Evolutionary conservation across 2,329 filamentous ascomycete species (phyloP).

Genomic region (Pleurostoma richardsiae): DNA sequence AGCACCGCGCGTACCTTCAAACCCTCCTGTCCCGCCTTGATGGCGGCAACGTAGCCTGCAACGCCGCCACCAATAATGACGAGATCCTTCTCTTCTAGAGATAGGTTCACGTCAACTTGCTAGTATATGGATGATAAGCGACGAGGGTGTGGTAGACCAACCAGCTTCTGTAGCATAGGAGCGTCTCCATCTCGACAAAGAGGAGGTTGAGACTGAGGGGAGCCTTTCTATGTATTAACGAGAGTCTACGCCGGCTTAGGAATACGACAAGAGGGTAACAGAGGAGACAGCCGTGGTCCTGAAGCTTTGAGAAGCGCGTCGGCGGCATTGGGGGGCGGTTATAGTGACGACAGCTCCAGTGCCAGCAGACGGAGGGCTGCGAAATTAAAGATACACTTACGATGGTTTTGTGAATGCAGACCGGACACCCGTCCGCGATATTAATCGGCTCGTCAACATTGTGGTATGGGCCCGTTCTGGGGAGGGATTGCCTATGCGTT

Average conservation of each 20-base stretch:
- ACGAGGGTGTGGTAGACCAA: conserved; percentile 14
- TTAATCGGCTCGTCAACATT: conserved; percentile 59
- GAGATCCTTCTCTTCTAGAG: conserved; percentile 84
- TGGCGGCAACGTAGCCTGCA: conserved; percentile 96
- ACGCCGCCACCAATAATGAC: conserved; percentile 98
- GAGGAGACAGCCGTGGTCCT: no score
- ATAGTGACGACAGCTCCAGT: no score
- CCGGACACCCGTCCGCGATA: conserved; percentile 52
- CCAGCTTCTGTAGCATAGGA: conserved; percentile 55
- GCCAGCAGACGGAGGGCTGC: neutral
- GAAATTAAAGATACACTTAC: neutral
- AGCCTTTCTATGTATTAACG: no score
- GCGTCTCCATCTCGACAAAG: conserved; percentile 50
- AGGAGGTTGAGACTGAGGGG: conserved; percentile 39
- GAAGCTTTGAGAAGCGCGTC: no score
- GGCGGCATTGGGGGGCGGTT: no score
- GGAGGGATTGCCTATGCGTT: neutral
- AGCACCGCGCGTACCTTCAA: conserved; percentile 65
- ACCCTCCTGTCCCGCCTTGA: conserved; percentile 97
- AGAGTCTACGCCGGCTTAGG: no score
- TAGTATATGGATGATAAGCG: no score
- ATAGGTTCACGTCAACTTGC: conserved; percentile 19
- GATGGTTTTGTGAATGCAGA: conserved; percentile 40
- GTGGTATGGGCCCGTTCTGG: neutral
- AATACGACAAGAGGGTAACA: no score